Percentiles rank a stretch among this genome's conserved stretches.
These are phyloP conservation scores for Bremia lactucae DNA, from an alignment of 352 stramenopile genomes.

Conservation along the genomic window DNA sequence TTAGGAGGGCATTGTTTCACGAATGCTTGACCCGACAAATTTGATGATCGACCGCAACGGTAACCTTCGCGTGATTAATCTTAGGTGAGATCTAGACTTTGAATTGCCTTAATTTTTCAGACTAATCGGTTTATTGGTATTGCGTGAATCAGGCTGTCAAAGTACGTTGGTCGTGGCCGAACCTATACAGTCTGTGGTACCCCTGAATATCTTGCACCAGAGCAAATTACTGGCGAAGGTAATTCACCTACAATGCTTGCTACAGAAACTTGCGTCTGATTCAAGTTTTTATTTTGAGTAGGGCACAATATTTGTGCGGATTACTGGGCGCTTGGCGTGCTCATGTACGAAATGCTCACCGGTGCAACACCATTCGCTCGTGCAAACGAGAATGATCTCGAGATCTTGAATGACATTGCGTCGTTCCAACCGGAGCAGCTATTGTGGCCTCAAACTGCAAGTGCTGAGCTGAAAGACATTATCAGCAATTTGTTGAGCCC, in stretches of 20 bases:
- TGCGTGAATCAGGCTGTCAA: slow-evolving; percentile 43
- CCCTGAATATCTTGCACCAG: slow-evolving; percentile 73
- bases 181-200: slow-evolving; percentile 84
- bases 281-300: slow-evolving; percentile 8
- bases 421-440: slow-evolving; percentile 67
- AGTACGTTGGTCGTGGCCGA: slow-evolving; percentile 74
- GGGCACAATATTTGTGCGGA: slow-evolving; percentile 81
- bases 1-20: slow-evolving; percentile 69
- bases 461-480: slow-evolving; percentile 62
- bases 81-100: slow-evolving; percentile 35
- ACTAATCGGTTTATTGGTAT: background rate
- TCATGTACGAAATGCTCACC: slow-evolving; percentile 90
- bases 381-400: slow-evolving; percentile 75
- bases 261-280: background rate
- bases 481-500: slow-evolving; percentile 50
- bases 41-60: slow-evolving; percentile 70
- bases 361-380: slow-evolving; percentile 83
- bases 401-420: slow-evolving; percentile 82
- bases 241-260: background rate
- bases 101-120: background rate
- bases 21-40: slow-evolving; percentile 71
- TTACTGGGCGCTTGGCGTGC: slow-evolving; percentile 89
- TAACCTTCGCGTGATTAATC: slow-evolving; percentile 76
- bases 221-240: slow-evolving; percentile 84
- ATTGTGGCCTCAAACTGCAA: slow-evolving; percentile 57